phyloP scores from a whole-genome alignment of 2,329 filamentous ascomycete genomes.

The Cercospora sp. region DNA sequence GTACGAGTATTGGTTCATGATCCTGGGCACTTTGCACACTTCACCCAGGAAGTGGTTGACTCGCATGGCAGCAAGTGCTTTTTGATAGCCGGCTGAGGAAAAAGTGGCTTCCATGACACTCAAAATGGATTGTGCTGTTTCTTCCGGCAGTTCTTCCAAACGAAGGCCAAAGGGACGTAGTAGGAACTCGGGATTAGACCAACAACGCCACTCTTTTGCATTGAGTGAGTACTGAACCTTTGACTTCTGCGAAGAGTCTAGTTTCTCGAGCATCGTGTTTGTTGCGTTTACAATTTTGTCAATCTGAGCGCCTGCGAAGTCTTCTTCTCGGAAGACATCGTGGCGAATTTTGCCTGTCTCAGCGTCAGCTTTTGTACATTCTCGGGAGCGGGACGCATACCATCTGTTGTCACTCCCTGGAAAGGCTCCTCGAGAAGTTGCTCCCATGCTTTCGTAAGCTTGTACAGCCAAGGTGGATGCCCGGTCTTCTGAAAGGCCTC shows the following conservation, averaged over 20 bases:
- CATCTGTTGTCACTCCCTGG: conserved; percentile 69
- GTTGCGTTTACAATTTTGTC: conserved; percentile 56
- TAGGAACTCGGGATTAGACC: conserved; percentile 72
- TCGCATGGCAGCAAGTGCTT: conserved; percentile 68
- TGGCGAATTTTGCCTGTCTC: conserved; percentile 28
- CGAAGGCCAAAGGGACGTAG: conserved; percentile 68
- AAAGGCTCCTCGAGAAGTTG: conserved; percentile 59
- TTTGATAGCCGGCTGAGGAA: conserved; percentile 69
- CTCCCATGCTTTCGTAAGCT: conserved; percentile 28
- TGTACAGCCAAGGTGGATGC: conserved; percentile 34
- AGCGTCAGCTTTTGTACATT: background rate
- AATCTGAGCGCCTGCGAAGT: conserved; percentile 62
- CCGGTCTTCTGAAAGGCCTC: conserved; percentile 29
- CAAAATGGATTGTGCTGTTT: conserved; percentile 54
- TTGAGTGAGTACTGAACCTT: conserved; percentile 62
- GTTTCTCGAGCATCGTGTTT: conserved; percentile 47
- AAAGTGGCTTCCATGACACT: conserved; percentile 59
- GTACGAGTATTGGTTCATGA: conserved; percentile 75
- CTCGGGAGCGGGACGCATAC: conserved; percentile 40
- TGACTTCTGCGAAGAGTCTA: conserved; percentile 53
- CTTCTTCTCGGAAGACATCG: conserved; percentile 48
- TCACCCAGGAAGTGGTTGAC: conserved; percentile 75
- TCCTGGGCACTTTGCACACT: conserved; percentile 59
- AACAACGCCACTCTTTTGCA: conserved; percentile 69
- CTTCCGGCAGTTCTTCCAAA: conserved; percentile 60